These are phyloP conservation scores for Chrysanthemum makinoi DNA, from an alignment of 129 eudicot genomes.

Conservation along the genomic window DNA sequence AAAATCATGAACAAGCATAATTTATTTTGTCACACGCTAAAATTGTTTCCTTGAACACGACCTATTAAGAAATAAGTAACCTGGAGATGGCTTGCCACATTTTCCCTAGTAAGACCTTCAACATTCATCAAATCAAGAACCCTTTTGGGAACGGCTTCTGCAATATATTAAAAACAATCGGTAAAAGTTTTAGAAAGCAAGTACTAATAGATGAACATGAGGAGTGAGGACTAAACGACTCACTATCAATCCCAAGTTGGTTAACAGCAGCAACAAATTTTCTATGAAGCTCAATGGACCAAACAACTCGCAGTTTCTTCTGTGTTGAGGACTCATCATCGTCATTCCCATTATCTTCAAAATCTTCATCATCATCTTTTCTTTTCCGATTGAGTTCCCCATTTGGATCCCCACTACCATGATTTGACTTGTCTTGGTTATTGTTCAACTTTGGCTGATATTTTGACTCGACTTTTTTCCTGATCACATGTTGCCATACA, in stretches of 20 bases:
- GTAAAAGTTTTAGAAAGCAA: background rate
- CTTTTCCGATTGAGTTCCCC: slow-evolving; percentile 58
- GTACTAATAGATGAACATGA: background rate
- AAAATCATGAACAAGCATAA: slow-evolving; percentile 11
- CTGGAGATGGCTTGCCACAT: slow-evolving; percentile 98
- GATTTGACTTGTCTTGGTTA: slow-evolving; percentile 34
- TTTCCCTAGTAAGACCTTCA: slow-evolving; percentile 88
- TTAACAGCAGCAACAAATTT: slow-evolving; percentile 86
- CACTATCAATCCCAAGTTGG: slow-evolving; percentile 81
- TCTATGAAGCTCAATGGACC: slow-evolving; percentile 87
- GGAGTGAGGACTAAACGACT: slow-evolving; percentile 25
- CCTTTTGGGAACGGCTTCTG: slow-evolving; percentile 92
- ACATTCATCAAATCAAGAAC: slow-evolving; percentile 91
- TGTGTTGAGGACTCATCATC: slow-evolving; percentile 56
- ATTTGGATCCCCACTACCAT: slow-evolving; percentile 47
- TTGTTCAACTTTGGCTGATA: too few species aligned
- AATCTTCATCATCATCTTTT: slow-evolving; percentile 60
- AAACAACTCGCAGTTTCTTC: slow-evolving; percentile 87
- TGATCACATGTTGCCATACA: slow-evolving; percentile 89
- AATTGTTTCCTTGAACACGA: too few species aligned
- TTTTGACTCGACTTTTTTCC: slow-evolving; percentile 38
- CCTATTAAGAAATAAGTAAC: slow-evolving; percentile 16
- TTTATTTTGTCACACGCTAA: too few species aligned
- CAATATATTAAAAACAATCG: slow-evolving; percentile 13
- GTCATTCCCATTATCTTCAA: slow-evolving; percentile 50